These are phyloP conservation scores for Suillus brevipes DNA, from an alignment of 768 basidiomycete genomes.

Conservation along the genomic window DNA sequence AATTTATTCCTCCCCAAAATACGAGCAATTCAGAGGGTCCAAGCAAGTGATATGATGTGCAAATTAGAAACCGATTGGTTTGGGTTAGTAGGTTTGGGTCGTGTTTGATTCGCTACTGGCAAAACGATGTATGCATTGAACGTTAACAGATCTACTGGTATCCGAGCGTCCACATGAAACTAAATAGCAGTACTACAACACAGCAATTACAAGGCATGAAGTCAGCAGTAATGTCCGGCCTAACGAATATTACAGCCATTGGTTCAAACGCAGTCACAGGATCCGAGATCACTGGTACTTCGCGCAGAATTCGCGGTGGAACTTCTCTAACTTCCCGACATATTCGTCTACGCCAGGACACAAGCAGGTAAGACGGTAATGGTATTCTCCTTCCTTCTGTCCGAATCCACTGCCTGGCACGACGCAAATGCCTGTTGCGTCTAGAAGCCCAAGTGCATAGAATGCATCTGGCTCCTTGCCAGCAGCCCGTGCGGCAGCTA, in stretches of 20 bases:
- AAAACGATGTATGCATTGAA: not conserved
- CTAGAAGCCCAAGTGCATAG: conserved; percentile 82
- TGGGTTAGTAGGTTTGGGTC: not conserved
- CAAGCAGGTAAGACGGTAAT: conserved; percentile 91
- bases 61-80: not conserved
- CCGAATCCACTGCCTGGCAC: conserved; percentile 96
- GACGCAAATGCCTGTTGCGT: conserved; percentile 90
- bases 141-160: not conserved
- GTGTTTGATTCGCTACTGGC: not conserved
- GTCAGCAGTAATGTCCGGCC: not conserved
- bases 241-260: not conserved
- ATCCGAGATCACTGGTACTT: conserved; percentile 38
- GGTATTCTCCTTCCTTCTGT: conserved; percentile 86
- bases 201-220: not conserved
- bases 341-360: conserved; percentile 96
- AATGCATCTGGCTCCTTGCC: conserved; percentile 88
- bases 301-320: conserved; percentile 61
- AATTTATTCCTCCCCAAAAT: not conserved
- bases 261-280: not conserved
- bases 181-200: not conserved
- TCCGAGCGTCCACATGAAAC: not conserved
- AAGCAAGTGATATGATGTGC: not conserved
- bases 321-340: conserved; percentile 76
- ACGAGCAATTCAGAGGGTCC: not conserved
- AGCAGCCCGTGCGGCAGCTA: conserved; percentile 65